These are phyloP conservation scores for Acacia concinna DNA, from an alignment of 331 rosid genomes.

Conservation along the genomic window DNA sequence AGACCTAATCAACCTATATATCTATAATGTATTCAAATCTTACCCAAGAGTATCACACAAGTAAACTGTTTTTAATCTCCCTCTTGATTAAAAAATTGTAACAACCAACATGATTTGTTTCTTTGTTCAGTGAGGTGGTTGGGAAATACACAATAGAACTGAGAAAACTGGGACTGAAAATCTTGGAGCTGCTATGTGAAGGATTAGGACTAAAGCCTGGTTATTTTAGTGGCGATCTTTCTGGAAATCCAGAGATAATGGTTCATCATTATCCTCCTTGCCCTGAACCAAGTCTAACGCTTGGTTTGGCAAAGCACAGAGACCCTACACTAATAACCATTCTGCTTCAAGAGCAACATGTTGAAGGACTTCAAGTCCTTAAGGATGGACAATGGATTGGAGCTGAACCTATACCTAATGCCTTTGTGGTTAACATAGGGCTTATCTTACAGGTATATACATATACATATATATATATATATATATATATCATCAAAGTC, in stretches of 20 bases:
- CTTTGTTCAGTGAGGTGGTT: constrained; percentile 44
- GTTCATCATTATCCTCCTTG: constrained; percentile 70
- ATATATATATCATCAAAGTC: not conserved
- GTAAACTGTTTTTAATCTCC: not conserved
- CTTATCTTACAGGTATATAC: constrained; percentile 59
- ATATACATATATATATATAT: too few species aligned
- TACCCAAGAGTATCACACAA: too few species aligned
- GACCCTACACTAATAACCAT: constrained; percentile 66
- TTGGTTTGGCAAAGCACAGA: constrained; percentile 55
- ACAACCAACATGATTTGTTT: not conserved
- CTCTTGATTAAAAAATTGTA: not conserved
- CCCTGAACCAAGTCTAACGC: constrained; percentile 65
- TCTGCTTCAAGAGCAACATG: constrained; percentile 45
- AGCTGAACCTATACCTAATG: constrained; percentile 54
- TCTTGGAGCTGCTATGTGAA: constrained; percentile 49
- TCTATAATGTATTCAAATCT: too few species aligned
- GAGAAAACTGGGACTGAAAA: constrained; percentile 32
- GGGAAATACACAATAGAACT: constrained; percentile 40
- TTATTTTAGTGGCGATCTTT: constrained; percentile 43
- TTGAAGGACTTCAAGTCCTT: constrained; percentile 60
- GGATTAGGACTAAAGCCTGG: constrained; percentile 44
- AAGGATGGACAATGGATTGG: constrained; percentile 64
- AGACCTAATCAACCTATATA: too few species aligned
- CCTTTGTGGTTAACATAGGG: constrained; percentile 74
- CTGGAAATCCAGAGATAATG: constrained; percentile 39